A percentile compares a stretch with the other conserved stretches of the same genome.
Evolutionary conservation across 1,284 basidiomycete genomes (phyloP).

Genomic region (Marasmius tenuissimus): DNA sequence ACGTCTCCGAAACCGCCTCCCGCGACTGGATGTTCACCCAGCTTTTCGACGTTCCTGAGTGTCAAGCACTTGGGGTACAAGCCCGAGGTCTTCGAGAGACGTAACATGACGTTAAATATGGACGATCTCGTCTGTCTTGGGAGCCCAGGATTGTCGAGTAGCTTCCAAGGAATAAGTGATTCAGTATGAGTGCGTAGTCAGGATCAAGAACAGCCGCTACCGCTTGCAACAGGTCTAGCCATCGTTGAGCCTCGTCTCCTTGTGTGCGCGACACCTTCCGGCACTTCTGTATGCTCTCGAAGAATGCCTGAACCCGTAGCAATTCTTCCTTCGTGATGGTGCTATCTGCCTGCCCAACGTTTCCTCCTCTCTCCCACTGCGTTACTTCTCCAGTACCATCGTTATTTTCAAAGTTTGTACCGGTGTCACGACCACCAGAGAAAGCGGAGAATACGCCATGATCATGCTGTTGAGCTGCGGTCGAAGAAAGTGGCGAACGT

Average conservation of each 20-base stretch:
- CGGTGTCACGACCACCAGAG: too few species aligned
- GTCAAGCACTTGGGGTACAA: background rate
- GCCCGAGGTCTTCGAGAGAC: background rate
- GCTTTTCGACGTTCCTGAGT: background rate
- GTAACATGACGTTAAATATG: background rate
- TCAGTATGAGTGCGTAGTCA: background rate
- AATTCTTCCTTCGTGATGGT: too few species aligned
- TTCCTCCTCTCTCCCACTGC: too few species aligned
- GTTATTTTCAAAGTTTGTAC: too few species aligned
- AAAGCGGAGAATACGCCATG: constrained; percentile 20
- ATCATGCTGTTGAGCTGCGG: constrained; percentile 21
- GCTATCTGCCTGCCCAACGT: too few species aligned
- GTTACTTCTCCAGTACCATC: too few species aligned
- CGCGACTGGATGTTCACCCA: background rate
- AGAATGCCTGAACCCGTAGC: background rate
- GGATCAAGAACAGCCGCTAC: background rate
- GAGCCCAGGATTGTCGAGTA: background rate
- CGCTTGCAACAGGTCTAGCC: background rate
- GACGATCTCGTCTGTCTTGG: background rate
- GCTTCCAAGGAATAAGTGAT: background rate
- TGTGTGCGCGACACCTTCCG: background rate
- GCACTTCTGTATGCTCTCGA: background rate
- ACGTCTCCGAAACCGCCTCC: background rate
- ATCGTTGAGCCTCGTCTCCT: background rate
- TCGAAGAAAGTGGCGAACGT: constrained; percentile 38